Conservation (phyloP, 208 protist species). For the Herpetomonas tarakana region DNA sequence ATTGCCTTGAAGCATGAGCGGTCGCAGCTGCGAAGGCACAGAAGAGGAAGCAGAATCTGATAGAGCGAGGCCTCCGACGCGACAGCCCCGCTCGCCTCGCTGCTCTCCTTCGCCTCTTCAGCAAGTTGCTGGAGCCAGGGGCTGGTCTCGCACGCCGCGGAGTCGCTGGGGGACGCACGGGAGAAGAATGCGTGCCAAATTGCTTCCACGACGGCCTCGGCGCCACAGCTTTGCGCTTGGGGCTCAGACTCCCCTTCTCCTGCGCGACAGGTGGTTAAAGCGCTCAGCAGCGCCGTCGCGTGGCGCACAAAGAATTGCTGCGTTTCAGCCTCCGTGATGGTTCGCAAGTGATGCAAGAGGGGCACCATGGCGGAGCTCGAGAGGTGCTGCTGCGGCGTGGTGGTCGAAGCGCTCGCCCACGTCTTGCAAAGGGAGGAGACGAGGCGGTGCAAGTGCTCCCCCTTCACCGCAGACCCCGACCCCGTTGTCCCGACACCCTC, state of each 20-base stretch:
- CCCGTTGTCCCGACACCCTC: neutral
- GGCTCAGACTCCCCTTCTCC: too few species aligned
- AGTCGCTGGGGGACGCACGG: neutral
- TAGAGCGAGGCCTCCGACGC: constrained; percentile 15
- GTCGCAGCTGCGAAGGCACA: constrained; percentile 51
- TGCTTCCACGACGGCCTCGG: neutral
- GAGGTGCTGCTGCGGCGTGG: too few species aligned
- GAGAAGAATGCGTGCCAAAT: neutral
- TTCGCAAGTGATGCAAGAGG: neutral
- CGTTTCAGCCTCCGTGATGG: neutral
- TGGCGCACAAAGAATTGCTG: neutral
- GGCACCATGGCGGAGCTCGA: neutral
- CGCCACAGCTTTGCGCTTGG: neutral
- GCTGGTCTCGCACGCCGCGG: too few species aligned
- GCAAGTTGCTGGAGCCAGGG: too few species aligned
- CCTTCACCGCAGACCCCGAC: neutral
- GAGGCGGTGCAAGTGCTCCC: neutral
- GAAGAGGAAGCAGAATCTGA: constrained; percentile 39
- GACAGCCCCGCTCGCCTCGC: neutral
- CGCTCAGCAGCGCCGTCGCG: neutral
- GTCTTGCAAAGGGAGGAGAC: neutral
- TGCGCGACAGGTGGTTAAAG: too few species aligned
- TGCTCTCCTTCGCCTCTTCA: neutral
- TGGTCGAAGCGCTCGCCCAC: too few species aligned
- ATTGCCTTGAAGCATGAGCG: too few species aligned